Conservation (phyloP, 495 filamentous ascomycete species). For the Penicillium antarcticum region DNA sequence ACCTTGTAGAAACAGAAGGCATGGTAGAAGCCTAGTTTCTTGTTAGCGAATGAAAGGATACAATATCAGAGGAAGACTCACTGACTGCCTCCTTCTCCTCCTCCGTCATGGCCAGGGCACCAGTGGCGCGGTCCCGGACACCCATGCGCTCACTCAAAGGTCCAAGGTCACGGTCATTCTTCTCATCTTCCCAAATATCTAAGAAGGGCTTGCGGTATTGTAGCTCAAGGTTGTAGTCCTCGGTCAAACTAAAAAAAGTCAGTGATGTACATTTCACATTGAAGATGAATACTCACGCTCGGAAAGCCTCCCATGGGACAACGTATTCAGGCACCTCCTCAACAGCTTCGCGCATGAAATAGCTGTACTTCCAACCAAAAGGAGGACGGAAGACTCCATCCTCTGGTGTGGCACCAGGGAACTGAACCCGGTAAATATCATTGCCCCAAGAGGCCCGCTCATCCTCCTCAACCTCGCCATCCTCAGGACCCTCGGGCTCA, state of each 20-base stretch:
- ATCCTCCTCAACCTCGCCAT: conserved; percentile 52
- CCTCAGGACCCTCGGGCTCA: conserved; percentile 30
- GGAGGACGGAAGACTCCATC: conserved; percentile 85
- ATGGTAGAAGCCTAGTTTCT: conserved; percentile 66
- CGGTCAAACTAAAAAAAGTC: conserved; percentile 57
- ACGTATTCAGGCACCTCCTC: conserved; percentile 97
- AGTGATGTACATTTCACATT: conserved; percentile 7
- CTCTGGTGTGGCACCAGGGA: conserved; percentile 71
- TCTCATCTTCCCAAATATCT: conserved; percentile 89
- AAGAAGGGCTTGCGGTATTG: conserved; percentile 86
- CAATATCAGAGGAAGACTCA: conserved; percentile 26
- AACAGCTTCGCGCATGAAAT: conserved; percentile 92
- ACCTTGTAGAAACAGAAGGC: conserved; percentile 95
- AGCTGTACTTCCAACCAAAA: conserved; percentile 97
- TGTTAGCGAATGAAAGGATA: conserved; percentile 6
- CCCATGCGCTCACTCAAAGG: conserved; percentile 91
- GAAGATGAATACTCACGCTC: conserved; percentile 49
- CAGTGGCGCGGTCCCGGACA: conserved; percentile 68
- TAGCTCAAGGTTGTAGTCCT: conserved; percentile 93
- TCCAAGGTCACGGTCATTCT: conserved; percentile 73
- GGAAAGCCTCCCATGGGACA: conserved; percentile 96
- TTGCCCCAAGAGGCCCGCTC: conserved; percentile 80
- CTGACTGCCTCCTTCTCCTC: conserved; percentile 88
- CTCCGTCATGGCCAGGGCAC: conserved; percentile 62
- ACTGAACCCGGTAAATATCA: conserved; percentile 81